phyloP scores from a whole-genome alignment of 2,329 filamentous ascomycete species.

The Waltergamsia citrina region DNA sequence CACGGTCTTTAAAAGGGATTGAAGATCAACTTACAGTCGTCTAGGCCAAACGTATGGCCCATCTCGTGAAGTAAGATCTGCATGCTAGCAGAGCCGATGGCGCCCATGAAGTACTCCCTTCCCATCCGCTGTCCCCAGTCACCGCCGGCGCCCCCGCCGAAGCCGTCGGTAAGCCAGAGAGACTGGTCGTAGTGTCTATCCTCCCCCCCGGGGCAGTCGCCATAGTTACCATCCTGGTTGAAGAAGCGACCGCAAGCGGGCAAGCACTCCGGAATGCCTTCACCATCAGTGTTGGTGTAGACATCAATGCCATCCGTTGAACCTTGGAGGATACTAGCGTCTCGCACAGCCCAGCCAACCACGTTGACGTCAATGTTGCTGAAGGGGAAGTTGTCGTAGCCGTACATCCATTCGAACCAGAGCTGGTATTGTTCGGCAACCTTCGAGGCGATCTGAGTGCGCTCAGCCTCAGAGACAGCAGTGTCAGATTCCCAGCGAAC shows the following conservation, averaged over 20 bases:
- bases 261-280: slow-evolving; percentile 30
- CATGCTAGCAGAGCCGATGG: slow-evolving; percentile 22
- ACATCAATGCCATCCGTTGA: slow-evolving; percentile 24
- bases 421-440: slow-evolving; percentile 24
- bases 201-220: slow-evolving; percentile 2
- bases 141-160: slow-evolving; percentile 31
- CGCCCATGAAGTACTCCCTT: slow-evolving; percentile 30
- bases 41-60: slow-evolving; percentile 32
- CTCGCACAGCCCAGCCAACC: slow-evolving; percentile 31
- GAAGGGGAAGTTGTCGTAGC: slow-evolving; percentile 33
- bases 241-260: slow-evolving; percentile 3
- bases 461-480: slow-evolving; percentile 25
- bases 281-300: slow-evolving; percentile 28
- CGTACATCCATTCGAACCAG: slow-evolving; percentile 31
- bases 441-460: slow-evolving; percentile 22
- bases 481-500: slow-evolving; percentile 32
- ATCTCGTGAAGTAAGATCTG: slow-evolving; percentile 38
- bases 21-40: slow-evolving; percentile 18
- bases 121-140: slow-evolving; percentile 37
- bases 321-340: slow-evolving; percentile 25
- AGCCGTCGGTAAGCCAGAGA: slow-evolving; percentile 36
- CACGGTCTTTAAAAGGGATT: slow-evolving; percentile 5
- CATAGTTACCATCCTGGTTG: slow-evolving; percentile 4
- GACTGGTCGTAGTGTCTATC: slow-evolving; percentile 32
- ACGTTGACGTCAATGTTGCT: slow-evolving; percentile 25